Evolutionary conservation across 164 flowering plant species (phyloP).

Genomic region (Berberis thunbergii): DNA sequence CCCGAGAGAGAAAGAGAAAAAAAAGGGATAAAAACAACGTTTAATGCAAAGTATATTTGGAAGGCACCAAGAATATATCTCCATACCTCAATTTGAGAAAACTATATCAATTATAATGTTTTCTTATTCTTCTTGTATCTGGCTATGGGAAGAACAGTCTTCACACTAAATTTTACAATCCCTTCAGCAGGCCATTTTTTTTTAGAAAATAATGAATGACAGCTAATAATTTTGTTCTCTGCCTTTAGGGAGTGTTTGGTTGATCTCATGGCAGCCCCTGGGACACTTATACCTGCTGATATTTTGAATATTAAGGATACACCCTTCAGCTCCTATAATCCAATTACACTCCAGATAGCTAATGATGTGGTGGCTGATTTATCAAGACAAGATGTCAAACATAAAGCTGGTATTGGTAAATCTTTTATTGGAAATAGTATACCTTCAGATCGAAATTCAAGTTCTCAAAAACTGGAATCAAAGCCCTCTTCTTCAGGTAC

Average conservation of each 20-base stretch:
- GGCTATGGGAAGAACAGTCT: too few species aligned
- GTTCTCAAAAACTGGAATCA: slow-evolving; percentile 28
- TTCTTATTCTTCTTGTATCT: too few species aligned
- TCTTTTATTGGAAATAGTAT: too few species aligned
- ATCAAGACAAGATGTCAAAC: slow-evolving; percentile 24
- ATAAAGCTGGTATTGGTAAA: slow-evolving; percentile 13
- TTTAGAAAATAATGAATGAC: too few species aligned
- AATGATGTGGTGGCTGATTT: slow-evolving; percentile 22
- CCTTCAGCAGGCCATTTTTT: too few species aligned
- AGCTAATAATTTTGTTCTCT: slow-evolving; percentile 10
- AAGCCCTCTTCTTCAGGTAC: slow-evolving; percentile 19
- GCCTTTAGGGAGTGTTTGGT: slow-evolving; percentile 83
- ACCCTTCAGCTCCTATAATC: slow-evolving; percentile 33
- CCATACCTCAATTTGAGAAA: too few species aligned
- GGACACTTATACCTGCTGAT: slow-evolving; percentile 95
- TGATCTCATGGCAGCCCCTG: slow-evolving; percentile 99
- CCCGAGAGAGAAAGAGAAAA: too few species aligned
- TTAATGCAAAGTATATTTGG: too few species aligned
- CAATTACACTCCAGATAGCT: slow-evolving; percentile 28
- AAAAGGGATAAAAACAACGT: too few species aligned
- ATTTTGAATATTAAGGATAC: slow-evolving; percentile 49
- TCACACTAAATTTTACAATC: too few species aligned
- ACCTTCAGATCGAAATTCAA: slow-evolving; percentile 13
- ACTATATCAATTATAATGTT: too few species aligned
- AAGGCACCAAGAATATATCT: too few species aligned